Percentiles rank a stretch among this genome's conserved stretches.
Conservation (phyloP, 1,284 basidiomycete genomes). For the Coniferiporia sulphurascens region DNA sequence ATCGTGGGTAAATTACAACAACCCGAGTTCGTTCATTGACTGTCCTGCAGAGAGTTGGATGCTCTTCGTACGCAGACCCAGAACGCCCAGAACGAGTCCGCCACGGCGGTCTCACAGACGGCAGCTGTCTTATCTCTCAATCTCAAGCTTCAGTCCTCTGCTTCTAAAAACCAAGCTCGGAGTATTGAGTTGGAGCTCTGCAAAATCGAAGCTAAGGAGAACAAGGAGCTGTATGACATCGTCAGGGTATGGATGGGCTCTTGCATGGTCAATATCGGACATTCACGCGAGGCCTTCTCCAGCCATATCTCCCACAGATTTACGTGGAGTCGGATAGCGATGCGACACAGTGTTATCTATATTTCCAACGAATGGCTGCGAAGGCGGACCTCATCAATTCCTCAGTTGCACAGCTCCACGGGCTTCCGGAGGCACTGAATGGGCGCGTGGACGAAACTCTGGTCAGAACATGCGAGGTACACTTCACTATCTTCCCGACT, state of each 20-base stretch:
- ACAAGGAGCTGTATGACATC: conserved; percentile 69
- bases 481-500: conserved; percentile 20
- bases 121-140: conserved; percentile 88
- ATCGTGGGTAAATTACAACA: conserved; percentile 41
- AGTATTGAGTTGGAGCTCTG: conserved; percentile 84
- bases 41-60: conserved; percentile 69
- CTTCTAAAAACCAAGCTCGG: conserved; percentile 83
- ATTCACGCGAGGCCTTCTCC: not conserved
- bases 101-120: conserved; percentile 68
- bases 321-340: conserved; percentile 85
- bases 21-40: not conserved
- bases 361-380: conserved; percentile 82
- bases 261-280: no score
- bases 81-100: conserved; percentile 77
- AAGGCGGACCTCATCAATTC: conserved; percentile 84
- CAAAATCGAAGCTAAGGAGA: conserved; percentile 79
- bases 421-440: conserved; percentile 78
- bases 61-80: conserved; percentile 77
- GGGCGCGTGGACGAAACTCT: conserved; percentile 75
- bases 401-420: conserved; percentile 76
- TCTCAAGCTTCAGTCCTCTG: conserved; percentile 85
- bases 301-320: conserved; percentile 82
- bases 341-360: conserved; percentile 82
- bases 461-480: conserved; percentile 86
- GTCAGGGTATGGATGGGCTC: conserved; percentile 44